These are phyloP conservation scores for Adenanthera pavonina DNA, from an alignment of 306 rosid genomes.

Conservation along the genomic window DNA sequence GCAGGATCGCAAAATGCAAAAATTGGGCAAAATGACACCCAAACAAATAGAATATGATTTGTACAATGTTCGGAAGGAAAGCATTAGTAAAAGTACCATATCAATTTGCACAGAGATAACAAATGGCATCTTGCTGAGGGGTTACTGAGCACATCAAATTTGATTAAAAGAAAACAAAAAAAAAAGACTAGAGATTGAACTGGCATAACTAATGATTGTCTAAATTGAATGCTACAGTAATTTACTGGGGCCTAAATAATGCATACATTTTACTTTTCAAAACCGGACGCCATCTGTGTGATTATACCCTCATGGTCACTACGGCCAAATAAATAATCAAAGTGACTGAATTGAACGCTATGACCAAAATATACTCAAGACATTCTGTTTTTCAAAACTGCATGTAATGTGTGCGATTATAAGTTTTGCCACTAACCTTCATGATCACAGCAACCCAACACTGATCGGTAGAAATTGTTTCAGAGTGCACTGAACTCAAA, in stretches of 20 bases:
- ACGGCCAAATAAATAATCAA: neutral
- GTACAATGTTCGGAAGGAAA: neutral
- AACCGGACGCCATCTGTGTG: neutral
- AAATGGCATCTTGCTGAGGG: neutral
- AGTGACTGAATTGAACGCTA: constrained; percentile 11
- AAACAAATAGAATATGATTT: constrained; percentile 19
- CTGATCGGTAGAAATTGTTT: constrained; percentile 67
- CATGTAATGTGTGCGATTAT: constrained; percentile 24
- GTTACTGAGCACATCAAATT: constrained; percentile 2
- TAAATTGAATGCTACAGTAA: neutral
- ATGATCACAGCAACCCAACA: constrained; percentile 70
- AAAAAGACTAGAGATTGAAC: neutral
- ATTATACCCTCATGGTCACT: neutral
- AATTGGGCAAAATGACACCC: constrained; percentile 30
- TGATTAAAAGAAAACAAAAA: constrained; percentile 10
- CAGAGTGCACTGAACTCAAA: constrained; percentile 62
- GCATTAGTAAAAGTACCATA: neutral
- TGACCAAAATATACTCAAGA: constrained; percentile 28
- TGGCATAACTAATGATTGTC: neutral
- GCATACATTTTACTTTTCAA: neutral
- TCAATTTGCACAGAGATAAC: neutral
- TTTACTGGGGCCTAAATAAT: neutral
- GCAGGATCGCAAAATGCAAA: constrained; percentile 18
- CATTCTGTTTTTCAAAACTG: constrained; percentile 16
- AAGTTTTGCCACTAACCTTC: constrained; percentile 61